Base-by-base conservation (phyloP, 768 basidiomycete species). In the Amanita phalloides region DNA sequence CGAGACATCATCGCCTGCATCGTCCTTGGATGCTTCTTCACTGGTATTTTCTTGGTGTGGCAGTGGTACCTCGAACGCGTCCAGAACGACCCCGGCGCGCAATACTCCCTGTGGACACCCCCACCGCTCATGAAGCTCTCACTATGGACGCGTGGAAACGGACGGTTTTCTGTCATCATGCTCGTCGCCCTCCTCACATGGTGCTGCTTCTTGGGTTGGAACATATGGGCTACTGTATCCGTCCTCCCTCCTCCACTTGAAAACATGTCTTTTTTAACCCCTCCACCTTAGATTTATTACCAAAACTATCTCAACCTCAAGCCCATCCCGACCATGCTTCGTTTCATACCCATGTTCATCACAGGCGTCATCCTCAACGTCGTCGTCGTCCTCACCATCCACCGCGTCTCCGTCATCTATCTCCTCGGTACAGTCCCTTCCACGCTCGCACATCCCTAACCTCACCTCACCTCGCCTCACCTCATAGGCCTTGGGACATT, bases 1-100 rank as follows among this genome's bases (percentile, higher is more conserved):
- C 43, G 17, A 72, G 87, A 90, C 61, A 87, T 91, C 56, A 81
- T 91, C 46, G 79, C 72, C 2, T 72, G 84, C 5, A 69, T 91
- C 28, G 64, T 87, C 45, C 32, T 85, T 14, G 82, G 84, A 2
- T 65, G 87, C 2, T 8, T 82, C 21, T 58, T 89, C 14, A 53
- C 85, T 11, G 63, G 59, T 2, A 44, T 66, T 1, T 93, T 91
- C 68, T 49, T 85, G 42, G 54, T 63, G 26, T 92, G 86, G 86
- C 81, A 91, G 57, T 59, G 66, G 45, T 72, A 76, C 58, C 68
- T 92, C 26, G 84, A 86, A 48, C 58, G 57, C n/a, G 53, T 64
- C 5, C 66, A 68, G 43, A 54, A 64, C 35, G 54, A 60, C 25
- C 45, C 58, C 13, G 36, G 56, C 17, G 48, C 56, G 1, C 53